Evolutionary conservation across 345 rosid species (phyloP).

Genomic region (Eucalyptus erythrocorys): DNA sequence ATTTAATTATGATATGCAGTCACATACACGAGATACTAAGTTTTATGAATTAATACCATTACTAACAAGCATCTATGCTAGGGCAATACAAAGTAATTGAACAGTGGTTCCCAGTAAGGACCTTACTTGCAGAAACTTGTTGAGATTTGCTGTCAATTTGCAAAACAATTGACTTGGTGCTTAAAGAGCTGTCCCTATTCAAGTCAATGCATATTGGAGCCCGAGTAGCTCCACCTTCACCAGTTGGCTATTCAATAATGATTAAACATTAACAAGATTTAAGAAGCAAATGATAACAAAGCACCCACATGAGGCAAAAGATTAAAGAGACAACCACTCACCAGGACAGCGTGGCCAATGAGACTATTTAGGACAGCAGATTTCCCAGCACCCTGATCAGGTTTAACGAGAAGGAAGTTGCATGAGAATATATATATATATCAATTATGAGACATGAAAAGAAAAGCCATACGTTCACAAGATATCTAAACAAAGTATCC

Average conservation of each 20-base stretch:
- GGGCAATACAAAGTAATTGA: background rate
- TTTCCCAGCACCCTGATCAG: slow-evolving; percentile 79
- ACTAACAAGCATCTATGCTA: background rate
- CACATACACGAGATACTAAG: background rate
- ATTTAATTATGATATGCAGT: background rate
- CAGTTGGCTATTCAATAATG: slow-evolving; percentile 59
- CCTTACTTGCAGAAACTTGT: slow-evolving; percentile 85
- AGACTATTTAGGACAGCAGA: slow-evolving; percentile 90
- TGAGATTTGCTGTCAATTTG: slow-evolving; percentile 87
- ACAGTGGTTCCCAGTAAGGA: background rate
- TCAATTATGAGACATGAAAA: background rate
- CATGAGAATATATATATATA: background rate
- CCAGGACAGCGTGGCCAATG: slow-evolving; percentile 88
- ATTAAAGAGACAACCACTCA: slow-evolving; percentile 17
- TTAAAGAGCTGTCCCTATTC: slow-evolving; percentile 55
- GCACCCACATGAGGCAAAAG: background rate
- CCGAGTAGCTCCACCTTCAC: slow-evolving; percentile 96
- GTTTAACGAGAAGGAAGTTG: background rate
- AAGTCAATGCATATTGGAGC: slow-evolving; percentile 84
- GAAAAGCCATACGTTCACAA: background rate
- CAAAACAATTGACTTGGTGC: slow-evolving; percentile 71
- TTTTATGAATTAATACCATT: background rate
- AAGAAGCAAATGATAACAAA: background rate
- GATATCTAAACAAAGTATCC: background rate
- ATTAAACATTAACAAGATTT: background rate